Evolutionary conservation across 129 eudicot species (phyloP), one percentile per base, ranked within the genome.

Genomic region (Escallonia herrerae): DNA sequence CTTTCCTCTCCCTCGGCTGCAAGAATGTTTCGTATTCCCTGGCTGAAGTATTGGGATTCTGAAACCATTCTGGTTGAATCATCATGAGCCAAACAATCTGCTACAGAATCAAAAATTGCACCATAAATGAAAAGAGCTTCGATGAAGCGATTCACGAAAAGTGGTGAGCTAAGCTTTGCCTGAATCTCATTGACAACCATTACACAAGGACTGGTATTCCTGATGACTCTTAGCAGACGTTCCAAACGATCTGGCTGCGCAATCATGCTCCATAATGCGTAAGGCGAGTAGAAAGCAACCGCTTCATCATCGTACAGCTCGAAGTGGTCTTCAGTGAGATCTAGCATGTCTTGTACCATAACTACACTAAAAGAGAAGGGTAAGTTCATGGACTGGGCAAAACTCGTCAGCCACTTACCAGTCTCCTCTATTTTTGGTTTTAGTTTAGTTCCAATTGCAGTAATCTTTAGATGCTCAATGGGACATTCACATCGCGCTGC

Each of bases 161-260:
- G 6, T 45, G 9, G 49, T 45, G 9, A 45, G 14, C 61, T 79
- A 15, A 55, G 79, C 56, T 80, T 77, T 60, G 82, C 94, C n/a
- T 83, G 89, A 1, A 76, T 47, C 70, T 86, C 88, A 3, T 47
- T 41, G 6, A 86, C 70, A 3, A 82, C 63, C 33, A 73, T 82
- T 15, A 74, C 60, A 42, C 78, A 57, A 1, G 89, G 89, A 52
- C 72, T 80, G 3, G 82, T 62, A 33, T 7, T 69, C 62, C 64
- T 69, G n/a, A 82, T 62, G 48, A 68, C 80, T 7, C 60, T 63
- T 80, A 86, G 74, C 8, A 86, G 42, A 38, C 65, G 47, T n/a
- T 86, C 78, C 22, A 86, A 73, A 15, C 55, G 62, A 47, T 72
- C 76, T 12, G 79, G 73, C 56, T 57, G 53, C n/a, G 41, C 70